Conservation (phyloP, 352 stramenopile species). For the Achlya hypogyna region DNA sequence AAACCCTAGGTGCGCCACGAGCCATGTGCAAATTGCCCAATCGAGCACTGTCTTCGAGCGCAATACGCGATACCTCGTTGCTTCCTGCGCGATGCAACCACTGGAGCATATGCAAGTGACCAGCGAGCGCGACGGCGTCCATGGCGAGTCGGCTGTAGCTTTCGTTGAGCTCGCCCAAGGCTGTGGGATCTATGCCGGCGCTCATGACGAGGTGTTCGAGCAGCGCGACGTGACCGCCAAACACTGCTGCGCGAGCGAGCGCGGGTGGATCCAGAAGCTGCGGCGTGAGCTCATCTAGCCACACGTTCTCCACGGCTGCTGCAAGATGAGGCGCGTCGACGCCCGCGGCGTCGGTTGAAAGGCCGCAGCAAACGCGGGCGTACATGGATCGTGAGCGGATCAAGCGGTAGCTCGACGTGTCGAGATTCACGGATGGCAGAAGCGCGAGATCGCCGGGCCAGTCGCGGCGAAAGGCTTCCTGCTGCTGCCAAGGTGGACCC, state of each 20-base stretch:
- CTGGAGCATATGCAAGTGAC: conserved; percentile 7
- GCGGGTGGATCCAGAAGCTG: neutral
- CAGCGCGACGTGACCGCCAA: neutral
- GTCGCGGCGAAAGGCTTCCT: neutral
- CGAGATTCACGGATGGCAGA: neutral
- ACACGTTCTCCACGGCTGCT: neutral
- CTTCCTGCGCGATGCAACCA: neutral
- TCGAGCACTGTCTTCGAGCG: neutral
- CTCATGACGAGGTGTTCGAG: neutral
- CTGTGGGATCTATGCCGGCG: neutral
- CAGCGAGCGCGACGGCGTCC: neutral
- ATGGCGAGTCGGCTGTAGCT: neutral
- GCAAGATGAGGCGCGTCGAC: neutral
- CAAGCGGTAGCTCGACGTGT: neutral
- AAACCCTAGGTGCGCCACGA: neutral
- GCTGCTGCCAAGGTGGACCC: neutral
- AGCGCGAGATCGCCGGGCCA: neutral
- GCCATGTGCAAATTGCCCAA: conserved; percentile 1
- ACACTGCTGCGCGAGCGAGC: neutral
- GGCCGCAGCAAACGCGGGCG: neutral
- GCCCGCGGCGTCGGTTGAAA: neutral
- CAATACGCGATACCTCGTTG: neutral
- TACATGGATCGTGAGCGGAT: neutral
- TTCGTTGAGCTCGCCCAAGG: neutral
- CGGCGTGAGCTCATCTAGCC: neutral